Percentiles rank a stretch among this genome's conserved stretches.
Conservation (phyloP, 129 eudicot species). For the Escallonia herrerae region DNA sequence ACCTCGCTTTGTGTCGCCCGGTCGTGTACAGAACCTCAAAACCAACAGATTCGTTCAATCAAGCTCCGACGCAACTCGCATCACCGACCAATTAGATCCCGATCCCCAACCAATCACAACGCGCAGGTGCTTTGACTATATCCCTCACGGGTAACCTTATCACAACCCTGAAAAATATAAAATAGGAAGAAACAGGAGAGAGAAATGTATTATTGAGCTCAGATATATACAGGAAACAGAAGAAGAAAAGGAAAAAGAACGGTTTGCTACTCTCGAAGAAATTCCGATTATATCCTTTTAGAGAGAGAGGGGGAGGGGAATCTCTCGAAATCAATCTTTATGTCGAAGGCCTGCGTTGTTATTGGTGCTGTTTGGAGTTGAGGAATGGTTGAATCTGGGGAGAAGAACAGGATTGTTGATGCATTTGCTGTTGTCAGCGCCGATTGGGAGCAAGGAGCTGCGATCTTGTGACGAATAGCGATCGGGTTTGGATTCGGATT, state of each 20-base stretch:
- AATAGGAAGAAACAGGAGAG: neutral
- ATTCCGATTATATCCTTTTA: no score
- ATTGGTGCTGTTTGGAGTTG: constrained; percentile 11
- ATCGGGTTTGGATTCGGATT: constrained; percentile 11
- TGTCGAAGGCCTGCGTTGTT: constrained; percentile 12
- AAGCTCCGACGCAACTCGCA: no score
- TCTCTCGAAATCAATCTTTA: constrained; percentile 12
- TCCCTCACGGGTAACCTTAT: neutral
- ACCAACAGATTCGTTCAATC: no score
- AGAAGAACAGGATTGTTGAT: constrained; percentile 6
- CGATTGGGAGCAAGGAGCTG: constrained; percentile 13
- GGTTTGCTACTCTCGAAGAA: neutral
- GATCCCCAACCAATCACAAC: neutral
- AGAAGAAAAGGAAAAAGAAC: constrained; percentile 20
- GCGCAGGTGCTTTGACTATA: neutral
- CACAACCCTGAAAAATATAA: neutral
- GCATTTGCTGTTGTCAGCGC: constrained; percentile 11
- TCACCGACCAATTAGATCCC: neutral
- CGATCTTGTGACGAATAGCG: constrained; percentile 22
- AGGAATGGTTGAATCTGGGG: constrained; percentile 28
- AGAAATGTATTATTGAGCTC: no score
- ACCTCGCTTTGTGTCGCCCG: neutral
- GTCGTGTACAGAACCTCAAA: no score
- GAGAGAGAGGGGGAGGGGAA: neutral
- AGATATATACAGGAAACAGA: no score